These are phyloP conservation scores for Perilla frutescens DNA, from an alignment of 257 asterid genomes.

Conservation along the genomic window DNA sequence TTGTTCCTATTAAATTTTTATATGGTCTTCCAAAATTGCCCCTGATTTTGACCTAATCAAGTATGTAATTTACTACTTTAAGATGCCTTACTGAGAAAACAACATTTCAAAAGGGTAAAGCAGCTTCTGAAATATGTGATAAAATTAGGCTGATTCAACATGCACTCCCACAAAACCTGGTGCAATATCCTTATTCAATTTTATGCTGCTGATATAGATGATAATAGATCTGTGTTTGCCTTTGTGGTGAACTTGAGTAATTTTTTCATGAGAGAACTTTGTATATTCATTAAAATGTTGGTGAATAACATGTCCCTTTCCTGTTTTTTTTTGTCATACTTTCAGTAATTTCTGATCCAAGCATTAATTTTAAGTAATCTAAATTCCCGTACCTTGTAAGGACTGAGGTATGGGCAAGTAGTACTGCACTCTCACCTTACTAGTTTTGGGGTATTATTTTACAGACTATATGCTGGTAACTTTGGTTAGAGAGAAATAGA, in stretches of 20 bases:
- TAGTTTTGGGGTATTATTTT: no score
- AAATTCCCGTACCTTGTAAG: no score
- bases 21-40: neutral
- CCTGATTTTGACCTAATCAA: constrained; percentile 13
- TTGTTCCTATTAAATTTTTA: neutral
- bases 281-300: neutral
- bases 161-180: neutral
- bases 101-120: neutral
- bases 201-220: neutral
- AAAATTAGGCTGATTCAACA: neutral
- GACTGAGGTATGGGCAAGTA: no score
- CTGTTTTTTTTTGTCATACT: neutral
- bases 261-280: neutral
- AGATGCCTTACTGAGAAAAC: neutral
- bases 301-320: neutral
- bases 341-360: neutral
- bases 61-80: neutral
- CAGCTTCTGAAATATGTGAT: neutral
- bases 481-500: no score
- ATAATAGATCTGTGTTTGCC: no score
- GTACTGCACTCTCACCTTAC: no score
- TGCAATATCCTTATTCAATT: neutral
- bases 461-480: neutral
- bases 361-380: neutral
- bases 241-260: no score